Base-by-base conservation (phyloP, 2,329 filamentous ascomycete species). In the Nothopassalora personata region DNA sequence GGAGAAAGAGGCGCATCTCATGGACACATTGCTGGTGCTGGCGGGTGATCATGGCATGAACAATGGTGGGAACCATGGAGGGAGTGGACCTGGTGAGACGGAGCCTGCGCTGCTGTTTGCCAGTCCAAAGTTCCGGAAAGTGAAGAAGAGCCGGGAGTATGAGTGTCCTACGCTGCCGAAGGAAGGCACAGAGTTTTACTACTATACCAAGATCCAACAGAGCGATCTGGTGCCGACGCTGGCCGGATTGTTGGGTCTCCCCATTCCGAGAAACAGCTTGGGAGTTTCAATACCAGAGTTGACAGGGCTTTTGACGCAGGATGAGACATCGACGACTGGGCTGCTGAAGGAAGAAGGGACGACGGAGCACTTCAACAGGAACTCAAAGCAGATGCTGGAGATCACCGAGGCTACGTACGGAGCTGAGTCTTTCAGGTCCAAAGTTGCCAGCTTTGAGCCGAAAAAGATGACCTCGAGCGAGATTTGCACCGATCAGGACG, bases 1-100 rank as follows among this genome's bases (percentile, higher is more conserved):
- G 64, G 82, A 88, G 68, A 81, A 80, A 4, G 77, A 89, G 57
- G 71, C 81, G 1, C 88, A 96, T 72, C 83, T 97, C 1, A 71
- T 83, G 33, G 88, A 89, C 4, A 91, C 93, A 0, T 77, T 99
- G 1, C 82, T 99, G 49, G 86, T 99, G 3, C 76, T 99, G 6
- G 91, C 88, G 58, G 94, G 94, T 57, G 95, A 99, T 68, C 94
- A 99, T 71, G 94, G 94, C n/a, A 99, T 99, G 94, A 99, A 97
- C 67, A 93, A 97, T 67, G 94, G 90, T 19, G 94, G 94, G 2
- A 97, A 97, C 66, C 94, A 99, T 72, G 94, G 94, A 31, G 94
- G 93, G 43, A 97, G 93, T 9, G 92, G 92, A 0, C 84, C 91
- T 1, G 93, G 94, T 47, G 94, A 99, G 77, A 97, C 94, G 1